phyloP scores from a whole-genome alignment of 2,329 filamentous ascomycete genomes.

The Paraconiothyrium brasiliense region DNA sequence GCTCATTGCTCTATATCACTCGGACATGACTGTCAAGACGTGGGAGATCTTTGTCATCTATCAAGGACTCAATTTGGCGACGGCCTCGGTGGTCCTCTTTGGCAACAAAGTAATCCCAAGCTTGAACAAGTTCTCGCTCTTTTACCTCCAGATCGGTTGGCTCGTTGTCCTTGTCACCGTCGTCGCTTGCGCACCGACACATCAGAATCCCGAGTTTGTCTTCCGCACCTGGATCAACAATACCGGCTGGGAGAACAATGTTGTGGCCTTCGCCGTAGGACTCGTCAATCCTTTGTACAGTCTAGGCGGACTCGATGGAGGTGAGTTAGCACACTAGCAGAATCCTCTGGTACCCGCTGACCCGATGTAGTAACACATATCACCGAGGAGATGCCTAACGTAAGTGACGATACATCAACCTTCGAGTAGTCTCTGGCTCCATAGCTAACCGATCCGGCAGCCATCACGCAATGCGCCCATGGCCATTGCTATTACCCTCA shows the following conservation, averaged over 20 bases:
- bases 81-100: conserved; percentile 21
- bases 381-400: conserved; percentile 15
- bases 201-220: conserved; percentile 21
- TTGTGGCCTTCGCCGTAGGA: conserved; percentile 18
- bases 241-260: conserved; percentile 23
- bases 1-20: conserved; percentile 22
- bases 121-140: conserved; percentile 23
- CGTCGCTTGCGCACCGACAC: conserved; percentile 20
- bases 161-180: conserved; percentile 21
- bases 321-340: not conserved
- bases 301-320: conserved; percentile 11
- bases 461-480: conserved; percentile 52
- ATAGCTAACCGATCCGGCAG: conserved; percentile 4
- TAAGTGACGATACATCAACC: not conserved
- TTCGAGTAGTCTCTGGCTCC: not conserved
- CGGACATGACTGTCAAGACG: conserved; percentile 15
- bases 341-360: not conserved
- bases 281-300: conserved; percentile 20
- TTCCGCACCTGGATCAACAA: conserved; percentile 26
- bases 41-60: conserved; percentile 23
- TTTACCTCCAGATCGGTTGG: conserved; percentile 24
- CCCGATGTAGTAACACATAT: conserved; percentile 7
- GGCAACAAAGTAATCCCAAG: conserved; percentile 21
- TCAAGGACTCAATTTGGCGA: conserved; percentile 20
- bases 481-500: conserved; percentile 55